These are phyloP conservation scores for Colletotrichum limetticola DNA, from an alignment of 2,329 filamentous ascomycete genomes.

Conservation along the genomic window DNA sequence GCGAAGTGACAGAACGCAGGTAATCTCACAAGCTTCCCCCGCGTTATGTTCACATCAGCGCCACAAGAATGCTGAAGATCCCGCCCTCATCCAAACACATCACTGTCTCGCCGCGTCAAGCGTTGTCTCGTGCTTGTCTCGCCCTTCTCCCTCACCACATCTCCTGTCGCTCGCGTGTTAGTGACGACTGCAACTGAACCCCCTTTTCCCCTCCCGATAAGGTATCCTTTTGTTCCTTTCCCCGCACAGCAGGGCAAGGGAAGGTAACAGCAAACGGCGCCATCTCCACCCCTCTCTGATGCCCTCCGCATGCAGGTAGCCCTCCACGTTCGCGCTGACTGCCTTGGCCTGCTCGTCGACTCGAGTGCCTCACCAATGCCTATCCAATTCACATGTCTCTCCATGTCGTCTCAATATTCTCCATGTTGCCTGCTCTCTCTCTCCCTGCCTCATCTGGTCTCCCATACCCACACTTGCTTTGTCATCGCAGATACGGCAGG, in stretches of 20 bases:
- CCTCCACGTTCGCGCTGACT: neutral
- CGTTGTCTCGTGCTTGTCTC: constrained; percentile 6
- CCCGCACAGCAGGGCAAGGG: neutral
- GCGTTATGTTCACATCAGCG: neutral
- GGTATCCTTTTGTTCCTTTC: neutral
- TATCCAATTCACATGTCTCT: constrained; percentile 20
- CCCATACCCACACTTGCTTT: neutral
- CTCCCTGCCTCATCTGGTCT: neutral
- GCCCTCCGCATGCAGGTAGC: neutral
- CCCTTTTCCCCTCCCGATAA: neutral
- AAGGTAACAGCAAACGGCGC: neutral
- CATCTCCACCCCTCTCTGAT: neutral
- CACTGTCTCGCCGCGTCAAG: constrained; percentile 5
- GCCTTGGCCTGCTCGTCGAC: neutral
- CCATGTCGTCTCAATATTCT: neutral
- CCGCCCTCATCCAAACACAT: constrained; percentile 1
- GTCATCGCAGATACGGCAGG: constrained; percentile 9
- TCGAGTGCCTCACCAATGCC: neutral
- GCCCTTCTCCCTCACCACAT: neutral
- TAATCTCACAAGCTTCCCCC: neutral
- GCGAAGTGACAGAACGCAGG: neutral
- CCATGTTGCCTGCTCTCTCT: neutral
- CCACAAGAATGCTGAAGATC: constrained; percentile 6
- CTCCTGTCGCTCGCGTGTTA: constrained; percentile 2
- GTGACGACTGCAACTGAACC: neutral